Evolutionary conservation across 371 early-diverging fungal genomes (phyloP), one percentile per base, ranked within the genome.

Genomic region (Aphelidium insulamus): DNA sequence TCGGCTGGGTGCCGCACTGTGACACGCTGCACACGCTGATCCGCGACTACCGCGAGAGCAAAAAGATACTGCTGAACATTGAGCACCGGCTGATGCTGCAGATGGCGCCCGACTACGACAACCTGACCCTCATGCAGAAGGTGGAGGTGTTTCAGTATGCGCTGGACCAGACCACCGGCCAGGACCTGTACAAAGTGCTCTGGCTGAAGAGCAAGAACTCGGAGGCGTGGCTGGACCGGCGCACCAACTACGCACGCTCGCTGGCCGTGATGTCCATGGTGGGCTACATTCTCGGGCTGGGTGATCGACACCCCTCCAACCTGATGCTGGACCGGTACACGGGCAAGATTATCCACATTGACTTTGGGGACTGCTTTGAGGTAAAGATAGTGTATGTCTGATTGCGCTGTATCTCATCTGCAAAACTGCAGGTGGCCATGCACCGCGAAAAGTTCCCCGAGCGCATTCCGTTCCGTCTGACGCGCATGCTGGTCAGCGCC

Each of bases 291-390:
- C 65, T 97, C 9, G 98, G 98, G 12, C 53, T 97, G 14, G 98
- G 98, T 5, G 98, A 97, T 52, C 63, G 98, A 9, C 98, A 97
- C 54, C 94, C 97, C 4, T 87, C 94, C 9, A 97, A 97, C 46
- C 59, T 97, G 30, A 88, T 97, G 85, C 48, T 97, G 36, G 86
- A 97, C 41, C 60, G 79, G 16, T 68, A 62, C 23, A 77, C 85
- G 2, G 94, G 94, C 45, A 90, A 91, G 47, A 76, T 94, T 6
- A 76, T 92, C n/a, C 97, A 97, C 39, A 92, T 97, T 44, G 98
- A 97, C 54, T 88, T 97, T 53, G 97, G 97, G 23, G 95, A 94
- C 45, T 92, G 97, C 53, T 97, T 97, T 42, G 98, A 97, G 64
- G 79, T 74, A 54, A 41, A 41, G n/a, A 24, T 21, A n/a, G 27